Base-by-base conservation (phyloP, 371 early-diverging fungal genomes). In the Apophysomyces elegans region DNA sequence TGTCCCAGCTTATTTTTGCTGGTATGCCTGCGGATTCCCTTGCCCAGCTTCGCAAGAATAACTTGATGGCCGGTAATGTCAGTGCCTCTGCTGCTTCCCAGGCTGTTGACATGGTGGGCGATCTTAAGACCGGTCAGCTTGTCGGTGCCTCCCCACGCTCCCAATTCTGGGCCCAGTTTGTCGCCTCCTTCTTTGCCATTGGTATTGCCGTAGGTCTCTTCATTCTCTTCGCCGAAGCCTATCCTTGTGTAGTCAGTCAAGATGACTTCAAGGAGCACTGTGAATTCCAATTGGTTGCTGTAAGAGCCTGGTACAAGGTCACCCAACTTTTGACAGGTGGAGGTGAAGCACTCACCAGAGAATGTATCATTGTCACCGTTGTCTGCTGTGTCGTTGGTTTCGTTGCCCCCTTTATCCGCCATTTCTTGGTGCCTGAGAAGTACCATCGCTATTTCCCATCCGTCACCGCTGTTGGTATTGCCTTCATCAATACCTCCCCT, bases 391-490 rank as follows among this genome's bases (percentile, higher is more conserved):
- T 72, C 62, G 69, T 86, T 46, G 88, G 80, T 58, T 70, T 81
- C 21, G 60, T 72, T 41, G 65, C 75, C 63, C 84, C 87, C 39
- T 59, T 88, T 41, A 13, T 85, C 62, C 84, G 84, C 62, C 71
- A 80, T 68, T 78, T 84, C 76, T 54, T 79, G 13, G 59, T 88
- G n/a, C 87, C 89, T 37, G 47, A 79, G 58, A 76, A 80, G 66
- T 84, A 79, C 62, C 83, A 82, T 46, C 72, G 73, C 41, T 86
- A 73, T 67, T 73, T 86, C 73, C 84, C 89, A 62, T 91, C 89
- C 66, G 56, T 86, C 63, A 83, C 81, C 65, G 89, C 93, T 44
- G 71, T 91, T 21, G 93, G 93, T 67, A 79, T 92, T 60, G 87
- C 88, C 54, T 81, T 91, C 72, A 86, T 91, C 56, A 90, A 86